Evolutionary conservation across 768 basidiomycete genomes (phyloP).

Genomic region (Pleurotus tuoliensis): DNA sequence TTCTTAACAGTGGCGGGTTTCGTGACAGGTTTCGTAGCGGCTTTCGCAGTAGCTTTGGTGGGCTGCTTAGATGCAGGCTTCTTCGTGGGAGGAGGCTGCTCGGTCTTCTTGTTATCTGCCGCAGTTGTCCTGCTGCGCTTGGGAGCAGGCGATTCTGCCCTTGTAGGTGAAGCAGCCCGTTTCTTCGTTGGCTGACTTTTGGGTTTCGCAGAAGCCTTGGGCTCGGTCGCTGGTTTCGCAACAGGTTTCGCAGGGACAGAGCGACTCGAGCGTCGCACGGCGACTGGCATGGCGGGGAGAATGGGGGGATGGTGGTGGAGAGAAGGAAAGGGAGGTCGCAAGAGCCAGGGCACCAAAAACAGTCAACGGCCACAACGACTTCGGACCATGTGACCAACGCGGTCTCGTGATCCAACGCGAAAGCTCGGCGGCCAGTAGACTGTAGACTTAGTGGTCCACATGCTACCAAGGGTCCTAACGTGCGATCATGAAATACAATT

Average conservation of each 20-base stretch:
- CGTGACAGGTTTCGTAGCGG: conserved; percentile 13
- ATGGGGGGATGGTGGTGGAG: conserved; percentile 1
- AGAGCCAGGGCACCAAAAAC: background rate
- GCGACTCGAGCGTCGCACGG: conserved; percentile 40
- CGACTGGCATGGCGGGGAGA: conserved; percentile 1
- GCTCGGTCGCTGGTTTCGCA: conserved; percentile 31
- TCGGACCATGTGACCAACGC: conserved; percentile 1
- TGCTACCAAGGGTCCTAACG: too few species aligned
- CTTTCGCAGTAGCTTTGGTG: conserved; percentile 8
- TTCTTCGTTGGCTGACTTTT: conserved; percentile 36
- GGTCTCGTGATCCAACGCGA: background rate
- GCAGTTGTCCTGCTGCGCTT: conserved; percentile 41
- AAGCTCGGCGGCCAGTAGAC: too few species aligned
- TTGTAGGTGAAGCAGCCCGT: conserved; percentile 49
- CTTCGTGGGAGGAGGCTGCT: conserved; percentile 35
- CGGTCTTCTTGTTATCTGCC: conserved; percentile 32
- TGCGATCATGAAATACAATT: too few species aligned
- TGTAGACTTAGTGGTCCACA: too few species aligned
- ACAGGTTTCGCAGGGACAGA: conserved; percentile 42
- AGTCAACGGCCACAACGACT: conserved; percentile 1
- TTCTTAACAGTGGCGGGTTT: conserved; percentile 10
- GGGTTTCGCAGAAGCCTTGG: conserved; percentile 26
- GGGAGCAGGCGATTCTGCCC: conserved; percentile 36
- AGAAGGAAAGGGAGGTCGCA: background rate
- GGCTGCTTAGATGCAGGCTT: conserved; percentile 11